Conservation (phyloP, 768 basidiomycete genomes). For the Leccinum arenicola region DNA sequence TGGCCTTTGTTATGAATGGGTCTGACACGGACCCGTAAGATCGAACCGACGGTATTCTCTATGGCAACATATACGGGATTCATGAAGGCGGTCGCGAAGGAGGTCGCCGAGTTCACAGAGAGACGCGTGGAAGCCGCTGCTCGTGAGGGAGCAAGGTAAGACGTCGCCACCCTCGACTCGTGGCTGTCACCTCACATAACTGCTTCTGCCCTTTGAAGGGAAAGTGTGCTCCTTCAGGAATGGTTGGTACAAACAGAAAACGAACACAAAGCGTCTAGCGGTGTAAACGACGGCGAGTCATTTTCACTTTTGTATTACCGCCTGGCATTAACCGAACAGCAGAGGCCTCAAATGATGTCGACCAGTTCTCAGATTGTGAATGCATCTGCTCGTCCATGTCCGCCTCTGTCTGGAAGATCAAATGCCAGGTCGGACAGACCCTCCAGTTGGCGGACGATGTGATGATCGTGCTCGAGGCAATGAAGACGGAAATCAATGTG, state of each 20-base stretch:
- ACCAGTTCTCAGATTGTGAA: constrained; percentile 3
- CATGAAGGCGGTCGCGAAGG: constrained; percentile 37
- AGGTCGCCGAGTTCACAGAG: constrained; percentile 41
- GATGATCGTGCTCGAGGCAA: constrained; percentile 55
- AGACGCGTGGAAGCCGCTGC: constrained; percentile 37
- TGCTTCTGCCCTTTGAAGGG: constrained; percentile 28
- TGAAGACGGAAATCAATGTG: constrained; percentile 62
- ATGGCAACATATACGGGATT: constrained; percentile 49
- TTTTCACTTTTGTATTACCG: neutral
- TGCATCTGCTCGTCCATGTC: constrained; percentile 37
- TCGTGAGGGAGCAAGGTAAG: constrained; percentile 42
- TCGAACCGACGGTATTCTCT: constrained; percentile 51
- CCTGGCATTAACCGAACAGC: neutral
- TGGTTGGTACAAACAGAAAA: constrained; percentile 38
- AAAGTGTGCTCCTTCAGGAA: constrained; percentile 39
- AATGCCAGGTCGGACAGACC: constrained; percentile 39
- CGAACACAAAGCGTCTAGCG: neutral
- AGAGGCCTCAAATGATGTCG: constrained; percentile 2
- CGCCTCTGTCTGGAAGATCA: constrained; percentile 52
- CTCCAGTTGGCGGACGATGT: constrained; percentile 42
- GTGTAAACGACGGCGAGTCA: constrained; percentile 3
- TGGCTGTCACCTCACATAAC: neutral
- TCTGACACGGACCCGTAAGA: constrained; percentile 29
- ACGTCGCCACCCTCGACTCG: neutral
- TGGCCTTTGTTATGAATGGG: neutral